Percentiles rank a stretch among this genome's conserved stretches.
Conservation (phyloP, 805 yeast genomes). For the Lipomyces oligophaga region DNA sequence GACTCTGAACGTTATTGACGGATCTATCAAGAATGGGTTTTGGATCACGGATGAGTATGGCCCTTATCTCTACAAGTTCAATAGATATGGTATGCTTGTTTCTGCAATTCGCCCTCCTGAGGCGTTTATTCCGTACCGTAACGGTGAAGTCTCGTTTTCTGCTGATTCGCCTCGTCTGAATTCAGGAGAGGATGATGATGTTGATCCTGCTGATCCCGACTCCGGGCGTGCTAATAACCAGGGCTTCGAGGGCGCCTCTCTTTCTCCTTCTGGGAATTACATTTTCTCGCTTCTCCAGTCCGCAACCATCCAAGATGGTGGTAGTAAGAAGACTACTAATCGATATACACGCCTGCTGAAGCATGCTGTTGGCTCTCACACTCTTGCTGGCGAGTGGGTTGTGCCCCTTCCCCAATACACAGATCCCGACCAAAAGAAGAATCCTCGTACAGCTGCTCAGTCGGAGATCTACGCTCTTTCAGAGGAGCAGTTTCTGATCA, state of each 20-base stretch:
- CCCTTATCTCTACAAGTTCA: slow-evolving; percentile 22
- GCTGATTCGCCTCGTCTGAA: slow-evolving; percentile 21
- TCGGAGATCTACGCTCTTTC: slow-evolving; percentile 25
- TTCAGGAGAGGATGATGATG: slow-evolving; percentile 10
- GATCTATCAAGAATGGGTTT: slow-evolving; percentile 21
- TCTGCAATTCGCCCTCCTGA: slow-evolving; percentile 25
- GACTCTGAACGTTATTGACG: slow-evolving; percentile 13
- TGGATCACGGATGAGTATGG: slow-evolving; percentile 28
- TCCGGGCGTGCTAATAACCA: slow-evolving; percentile 26
- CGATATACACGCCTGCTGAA: slow-evolving; percentile 19
- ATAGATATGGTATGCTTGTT: slow-evolving; percentile 15
- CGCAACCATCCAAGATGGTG: slow-evolving; percentile 26
- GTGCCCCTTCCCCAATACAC: slow-evolving; percentile 17
- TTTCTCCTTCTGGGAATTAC: slow-evolving; percentile 24
- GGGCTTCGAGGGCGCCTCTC: slow-evolving; percentile 21
- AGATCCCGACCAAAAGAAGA: slow-evolving; percentile 15
- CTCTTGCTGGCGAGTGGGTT: slow-evolving; percentile 22
- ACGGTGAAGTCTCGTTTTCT: slow-evolving; percentile 17
- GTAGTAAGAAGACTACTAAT: slow-evolving; percentile 15
- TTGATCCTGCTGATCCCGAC: slow-evolving; percentile 20
- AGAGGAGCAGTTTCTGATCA: slow-evolving; percentile 14
- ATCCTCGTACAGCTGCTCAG: slow-evolving; percentile 23
- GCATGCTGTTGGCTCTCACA: slow-evolving; percentile 13
- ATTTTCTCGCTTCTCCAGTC: slow-evolving; percentile 20
- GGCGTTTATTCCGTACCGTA: slow-evolving; percentile 22